phyloP scores from a whole-genome alignment of 371 early-diverging fungal genomes.

The Actinomucor elegans region DNA sequence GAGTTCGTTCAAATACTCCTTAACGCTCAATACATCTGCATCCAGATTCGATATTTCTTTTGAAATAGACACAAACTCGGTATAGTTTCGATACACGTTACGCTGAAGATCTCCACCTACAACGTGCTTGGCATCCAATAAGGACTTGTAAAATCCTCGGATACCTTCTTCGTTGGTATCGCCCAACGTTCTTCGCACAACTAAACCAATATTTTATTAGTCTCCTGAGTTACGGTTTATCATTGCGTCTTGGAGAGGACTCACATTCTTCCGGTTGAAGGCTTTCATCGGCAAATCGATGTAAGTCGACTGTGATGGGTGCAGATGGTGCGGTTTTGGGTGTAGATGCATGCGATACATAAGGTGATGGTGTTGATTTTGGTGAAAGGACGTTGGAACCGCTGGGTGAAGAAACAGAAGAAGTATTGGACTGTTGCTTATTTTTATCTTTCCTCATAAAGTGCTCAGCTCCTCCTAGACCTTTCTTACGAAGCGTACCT shows the following conservation, averaged over 20 bases:
- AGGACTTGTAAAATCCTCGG: constrained; percentile 55
- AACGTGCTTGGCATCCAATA: constrained; percentile 73
- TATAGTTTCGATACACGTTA: constrained; percentile 92
- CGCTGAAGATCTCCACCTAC: constrained; percentile 84
- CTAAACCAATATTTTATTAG: constrained; percentile 34
- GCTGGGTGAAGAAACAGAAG: neutral
- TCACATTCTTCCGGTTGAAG: constrained; percentile 49
- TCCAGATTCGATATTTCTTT: constrained; percentile 89
- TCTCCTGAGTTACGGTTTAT: no score
- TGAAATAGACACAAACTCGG: constrained; percentile 91
- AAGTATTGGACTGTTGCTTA: neutral
- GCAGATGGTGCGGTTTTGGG: neutral
- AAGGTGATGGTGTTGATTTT: neutral
- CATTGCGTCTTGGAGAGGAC: no score
- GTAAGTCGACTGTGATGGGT: constrained; percentile 45
- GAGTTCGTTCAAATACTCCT: constrained; percentile 69
- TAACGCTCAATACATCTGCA: constrained; percentile 70
- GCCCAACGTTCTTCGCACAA: constrained; percentile 52
- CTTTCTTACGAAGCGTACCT: constrained; percentile 20
- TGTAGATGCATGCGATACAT: neutral
- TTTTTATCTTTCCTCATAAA: constrained; percentile 18
- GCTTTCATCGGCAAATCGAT: constrained; percentile 47
- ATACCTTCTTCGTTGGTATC: constrained; percentile 66
- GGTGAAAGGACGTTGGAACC: neutral
- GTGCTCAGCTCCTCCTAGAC: constrained; percentile 17